Evolutionary conservation across 2,329 filamentous ascomycete genomes (phyloP), one percentile per base, ranked within the genome.

Genomic region (Trichoderma arundinaceum): DNA sequence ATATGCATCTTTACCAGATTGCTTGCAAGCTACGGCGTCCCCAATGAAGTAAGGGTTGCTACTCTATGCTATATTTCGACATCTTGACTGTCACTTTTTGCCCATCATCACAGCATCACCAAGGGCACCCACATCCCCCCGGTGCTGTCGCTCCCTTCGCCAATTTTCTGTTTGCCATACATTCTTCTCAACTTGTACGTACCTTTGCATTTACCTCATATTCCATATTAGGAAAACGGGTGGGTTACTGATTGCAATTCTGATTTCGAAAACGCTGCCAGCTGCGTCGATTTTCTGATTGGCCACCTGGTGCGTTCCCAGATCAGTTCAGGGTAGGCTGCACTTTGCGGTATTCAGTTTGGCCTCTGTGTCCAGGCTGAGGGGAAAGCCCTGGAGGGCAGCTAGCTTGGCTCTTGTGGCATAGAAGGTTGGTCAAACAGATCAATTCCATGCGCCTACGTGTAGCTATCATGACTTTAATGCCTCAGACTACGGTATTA

Each of bases 311-410:
- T 13, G n/a, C 38, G n/a, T 19, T 57, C 15, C 7, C n/a, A 44
- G 13, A 44, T 33, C 54, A 33, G 54, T 19, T 22, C 33, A 53
- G 35, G 9, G 51, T 53, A 35, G 51, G 8, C 17, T 35, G 79
- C 81, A 68, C 75, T 71, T 15, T 75, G n/a, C n/a, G 73, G 64
- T 65, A 44, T 12, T 43, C 19, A 12, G 67, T n/a, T 12, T 15
- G 19, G 19, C 13, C 19, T 12, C 28, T 43, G 35, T 19, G 13
- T 15, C 35, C 7, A 28, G 52, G 15, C 38, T 43, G 19, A 15
- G 19, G 52, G 17, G 13, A 4, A 4, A 12, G 52, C 12, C 8
- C 35, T 56, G 13, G 19, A 19, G 35, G 52, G 13, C 28, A 12
- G 19, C 17, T 0, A 51, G 28, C 4, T 2, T 0, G 10, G 39